phyloP scores from a whole-genome alignment of 2,329 filamentous ascomycete species.

The Pseudogymnoascus sp. region DNA sequence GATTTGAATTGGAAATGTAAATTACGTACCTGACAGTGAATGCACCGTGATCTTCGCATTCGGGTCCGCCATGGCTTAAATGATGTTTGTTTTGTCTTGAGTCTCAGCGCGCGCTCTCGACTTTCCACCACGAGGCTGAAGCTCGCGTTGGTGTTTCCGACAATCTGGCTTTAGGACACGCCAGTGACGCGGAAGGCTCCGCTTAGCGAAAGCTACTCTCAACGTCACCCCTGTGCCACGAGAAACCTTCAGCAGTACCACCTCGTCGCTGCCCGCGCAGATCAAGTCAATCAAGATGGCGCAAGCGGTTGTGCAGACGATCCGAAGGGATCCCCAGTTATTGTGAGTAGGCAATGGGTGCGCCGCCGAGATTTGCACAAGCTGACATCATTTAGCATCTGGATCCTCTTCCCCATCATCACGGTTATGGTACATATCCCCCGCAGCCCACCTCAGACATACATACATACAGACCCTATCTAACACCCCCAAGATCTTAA shows the following conservation, averaged over 20 bases:
- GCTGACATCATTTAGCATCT: slow-evolving; percentile 58
- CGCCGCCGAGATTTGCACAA: slow-evolving; percentile 19
- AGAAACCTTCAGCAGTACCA: slow-evolving; percentile 13
- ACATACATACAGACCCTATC: neutral
- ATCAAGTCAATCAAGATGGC: slow-evolving; percentile 52
- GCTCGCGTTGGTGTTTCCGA: neutral
- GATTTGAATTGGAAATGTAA: neutral
- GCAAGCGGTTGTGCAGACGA: slow-evolving; percentile 81
- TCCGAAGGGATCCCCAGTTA: slow-evolving; percentile 94
- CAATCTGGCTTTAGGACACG: neutral
- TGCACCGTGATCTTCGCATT: slow-evolving; percentile 25
- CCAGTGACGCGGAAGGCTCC: neutral
- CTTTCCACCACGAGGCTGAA: slow-evolving; percentile 2
- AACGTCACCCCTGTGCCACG: slow-evolving; percentile 11
- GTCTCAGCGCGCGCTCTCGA: slow-evolving; percentile 1
- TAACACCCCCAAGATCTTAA: slow-evolving; percentile 56
- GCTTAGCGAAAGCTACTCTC: neutral
- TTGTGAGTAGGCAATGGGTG: slow-evolving; percentile 56
- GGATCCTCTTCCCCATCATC: slow-evolving; percentile 96
- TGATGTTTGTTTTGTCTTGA: slow-evolving; percentile 9
- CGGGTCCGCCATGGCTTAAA: slow-evolving; percentile 22
- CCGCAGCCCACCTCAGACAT: neutral
- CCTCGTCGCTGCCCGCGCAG: neutral
- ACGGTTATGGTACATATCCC: slow-evolving; percentile 70
- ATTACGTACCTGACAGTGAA: slow-evolving; percentile 23